Base-by-base conservation (phyloP, 352 stramenopile genomes). In the Phytophthora pluvialis region DNA sequence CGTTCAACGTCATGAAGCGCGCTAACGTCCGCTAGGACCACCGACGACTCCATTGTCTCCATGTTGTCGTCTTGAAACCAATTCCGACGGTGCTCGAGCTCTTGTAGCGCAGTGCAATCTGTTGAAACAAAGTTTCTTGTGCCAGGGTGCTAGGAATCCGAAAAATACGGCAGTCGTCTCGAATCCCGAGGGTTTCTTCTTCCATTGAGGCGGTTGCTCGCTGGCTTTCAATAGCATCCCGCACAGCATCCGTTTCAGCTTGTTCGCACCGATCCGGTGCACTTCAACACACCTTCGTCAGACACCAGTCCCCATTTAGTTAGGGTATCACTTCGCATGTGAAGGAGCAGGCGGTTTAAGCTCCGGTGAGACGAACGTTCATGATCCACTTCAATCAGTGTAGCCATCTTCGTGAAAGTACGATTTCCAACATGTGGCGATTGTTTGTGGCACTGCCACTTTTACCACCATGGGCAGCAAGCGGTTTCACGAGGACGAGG, bases 401-500 rank as follows among this genome's bases (percentile, higher is more conserved):
- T n/a, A 64, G n/a, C 36, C 44, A 64, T 58, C 36, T 57, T 18
- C 8, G 1, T 9, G n/a, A 60, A 60, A 59, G 46, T 59, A 59
- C 57, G 38, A 51, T 7, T 59, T 25, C 15, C 21, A 18, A 33
- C 50, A 21, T 39, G 15, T 49, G n/a, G 16, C 43, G 28, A 6
- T n/a, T 35, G 25, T 42, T 58, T 64, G 52, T 58, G 52, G 44
- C 44, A 64, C 55, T 62, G 38, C 48, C 36, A 63, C 31, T 48
- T 64, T 48, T 33, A 18, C 78, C 31, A 83, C 72, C 60, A 78
- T 89, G 60, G 76, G 82, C 56, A 84, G 81, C 3, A 78, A 72
- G 52, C 70, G 66, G 8, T 44, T 89, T 36, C 79, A 89, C 62
- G 85, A 91, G 58, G 85, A 93, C 72, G 82, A 91, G 44, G 70